phyloP scores from a whole-genome alignment of 73 alveolate species.

The Blepharisma japonicum region DNA sequence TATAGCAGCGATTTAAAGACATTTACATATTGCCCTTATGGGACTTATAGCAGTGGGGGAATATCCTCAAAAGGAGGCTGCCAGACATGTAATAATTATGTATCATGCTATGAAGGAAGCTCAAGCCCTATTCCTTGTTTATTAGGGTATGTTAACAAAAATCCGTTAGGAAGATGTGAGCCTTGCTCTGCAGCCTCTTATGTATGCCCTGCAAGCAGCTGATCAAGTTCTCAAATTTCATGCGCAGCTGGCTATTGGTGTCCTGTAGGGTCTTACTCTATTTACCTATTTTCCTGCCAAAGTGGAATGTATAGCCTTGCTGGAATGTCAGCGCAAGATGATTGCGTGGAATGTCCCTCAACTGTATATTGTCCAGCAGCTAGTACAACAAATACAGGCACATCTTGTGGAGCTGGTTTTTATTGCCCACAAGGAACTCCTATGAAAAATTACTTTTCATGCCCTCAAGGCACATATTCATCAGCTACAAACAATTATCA shows the following conservation, averaged over 20 bases:
- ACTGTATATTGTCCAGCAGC: conserved; percentile 36
- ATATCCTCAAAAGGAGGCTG: conserved; percentile 34
- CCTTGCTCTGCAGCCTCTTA: not conserved
- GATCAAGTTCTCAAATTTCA: not conserved
- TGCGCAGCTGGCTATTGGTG: conserved; percentile 61
- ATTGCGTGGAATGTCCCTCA: conserved; percentile 32
- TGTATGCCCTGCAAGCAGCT: not conserved
- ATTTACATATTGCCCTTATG: not conserved
- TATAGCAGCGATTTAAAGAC: not conserved
- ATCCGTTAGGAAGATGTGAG: not conserved
- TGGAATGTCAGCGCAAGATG: not conserved
- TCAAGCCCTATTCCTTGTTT: not conserved
- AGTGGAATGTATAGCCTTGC: conserved; percentile 50
- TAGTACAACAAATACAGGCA: conserved; percentile 25
- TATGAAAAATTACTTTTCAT: conserved; percentile 30
- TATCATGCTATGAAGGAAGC: not conserved
- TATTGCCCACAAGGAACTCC: conserved; percentile 68
- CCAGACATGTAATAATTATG: not conserved
- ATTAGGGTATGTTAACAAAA: not conserved
- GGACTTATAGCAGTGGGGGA: conserved; percentile 15
- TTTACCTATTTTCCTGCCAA: conserved; percentile 33
- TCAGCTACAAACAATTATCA: conserved; percentile 32
- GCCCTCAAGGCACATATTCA: conserved; percentile 69
- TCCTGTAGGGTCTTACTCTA: conserved; percentile 36
- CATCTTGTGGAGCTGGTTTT: conserved; percentile 45